phyloP scores from a whole-genome alignment of 495 filamentous ascomycete species.

The Penicillium paxilli region DNA sequence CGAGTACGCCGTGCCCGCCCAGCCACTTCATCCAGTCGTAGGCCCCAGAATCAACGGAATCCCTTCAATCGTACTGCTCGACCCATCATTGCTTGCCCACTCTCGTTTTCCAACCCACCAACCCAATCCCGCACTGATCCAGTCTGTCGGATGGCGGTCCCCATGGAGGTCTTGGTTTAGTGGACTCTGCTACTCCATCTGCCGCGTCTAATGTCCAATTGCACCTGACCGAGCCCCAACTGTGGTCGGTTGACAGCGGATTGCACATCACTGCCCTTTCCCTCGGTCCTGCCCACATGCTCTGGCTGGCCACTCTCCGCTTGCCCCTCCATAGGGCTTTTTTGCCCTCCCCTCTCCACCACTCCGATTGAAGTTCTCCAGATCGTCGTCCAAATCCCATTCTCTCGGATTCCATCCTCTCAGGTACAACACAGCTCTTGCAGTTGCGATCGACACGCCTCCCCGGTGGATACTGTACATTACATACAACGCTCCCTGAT shows the following conservation, averaged over 20 bases:
- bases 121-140: background rate
- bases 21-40: background rate
- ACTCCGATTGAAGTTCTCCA: conserved; percentile 9
- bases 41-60: background rate
- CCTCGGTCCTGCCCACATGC: background rate
- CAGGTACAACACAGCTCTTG: conserved; percentile 1
- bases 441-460: conserved; percentile 9
- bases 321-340: conserved; percentile 18
- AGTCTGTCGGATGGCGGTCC: background rate
- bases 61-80: background rate
- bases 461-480: conserved; percentile 9
- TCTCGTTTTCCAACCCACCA: background rate
- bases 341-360: conserved; percentile 10
- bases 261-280: conserved; percentile 4
- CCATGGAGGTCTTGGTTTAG: background rate
- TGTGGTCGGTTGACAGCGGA: conserved; percentile 1
- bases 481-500: conserved; percentile 14
- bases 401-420: conserved; percentile 7
- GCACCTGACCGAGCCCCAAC: background rate
- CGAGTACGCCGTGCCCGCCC: conserved; percentile 1
- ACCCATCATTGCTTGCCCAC: too few species aligned
- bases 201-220: background rate
- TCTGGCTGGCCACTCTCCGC: conserved; percentile 10
- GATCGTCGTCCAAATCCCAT: conserved; percentile 8
- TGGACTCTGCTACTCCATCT: background rate